Evolutionary conservation across 345 rosid genomes (phyloP).

Genomic region (Excoecaria cochinchinensis): DNA sequence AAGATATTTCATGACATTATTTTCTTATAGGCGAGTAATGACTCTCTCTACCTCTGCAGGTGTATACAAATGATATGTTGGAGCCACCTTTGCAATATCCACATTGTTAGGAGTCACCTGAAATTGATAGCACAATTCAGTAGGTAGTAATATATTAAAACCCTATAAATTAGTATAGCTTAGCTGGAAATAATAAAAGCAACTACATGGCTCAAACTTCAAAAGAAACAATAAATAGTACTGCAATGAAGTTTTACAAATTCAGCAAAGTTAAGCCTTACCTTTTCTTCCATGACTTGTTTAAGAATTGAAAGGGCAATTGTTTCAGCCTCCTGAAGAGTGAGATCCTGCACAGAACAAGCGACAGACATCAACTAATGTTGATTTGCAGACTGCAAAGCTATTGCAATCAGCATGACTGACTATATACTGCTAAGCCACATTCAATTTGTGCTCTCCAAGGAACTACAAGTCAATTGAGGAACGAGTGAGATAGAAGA

Average conservation of each 20-base stretch:
- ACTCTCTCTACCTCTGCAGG: slow-evolving; percentile 95
- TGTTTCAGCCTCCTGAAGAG: slow-evolving; percentile 85
- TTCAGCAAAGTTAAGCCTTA: slow-evolving; percentile 16
- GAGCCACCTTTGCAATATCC: slow-evolving; percentile 87
- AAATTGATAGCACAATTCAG: slow-evolving; percentile 4
- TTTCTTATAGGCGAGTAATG: slow-evolving; percentile 65
- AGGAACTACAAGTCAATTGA: neutral
- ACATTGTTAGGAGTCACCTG: slow-evolving; percentile 96
- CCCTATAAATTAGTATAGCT: neutral
- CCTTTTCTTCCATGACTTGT: slow-evolving; percentile 99
- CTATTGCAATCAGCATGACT: neutral
- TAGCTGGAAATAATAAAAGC: no score
- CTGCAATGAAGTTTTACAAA: neutral
- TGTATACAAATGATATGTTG: slow-evolving; percentile 80
- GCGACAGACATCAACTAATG: neutral
- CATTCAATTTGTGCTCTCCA: neutral
- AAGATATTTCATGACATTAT: neutral
- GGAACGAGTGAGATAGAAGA: neutral
- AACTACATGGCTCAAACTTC: neutral
- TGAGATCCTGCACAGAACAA: slow-evolving; percentile 52
- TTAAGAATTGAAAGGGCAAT: slow-evolving; percentile 85
- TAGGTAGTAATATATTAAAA: no score
- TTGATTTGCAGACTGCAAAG: neutral
- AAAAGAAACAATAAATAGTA: neutral
- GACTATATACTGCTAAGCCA: neutral